Evolutionary conservation across 1,139 yeast species (phyloP).

Genomic region (Ogataea hybrid): DNA sequence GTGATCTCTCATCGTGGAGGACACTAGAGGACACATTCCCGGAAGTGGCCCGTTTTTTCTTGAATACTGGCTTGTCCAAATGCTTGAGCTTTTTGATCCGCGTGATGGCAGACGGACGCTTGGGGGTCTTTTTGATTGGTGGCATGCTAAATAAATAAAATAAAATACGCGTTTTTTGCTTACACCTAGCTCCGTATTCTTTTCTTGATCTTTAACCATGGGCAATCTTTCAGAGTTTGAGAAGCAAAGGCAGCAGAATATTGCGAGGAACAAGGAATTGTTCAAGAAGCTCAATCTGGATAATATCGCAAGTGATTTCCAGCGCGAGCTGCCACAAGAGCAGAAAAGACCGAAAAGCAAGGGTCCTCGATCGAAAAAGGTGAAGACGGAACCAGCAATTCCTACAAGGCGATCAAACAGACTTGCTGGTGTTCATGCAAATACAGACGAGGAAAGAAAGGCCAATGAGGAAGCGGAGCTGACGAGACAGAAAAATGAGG

Average conservation of each 20-base stretch:
- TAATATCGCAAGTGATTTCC: conserved; percentile 38
- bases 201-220: conserved; percentile 11
- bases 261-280: conserved; percentile 52
- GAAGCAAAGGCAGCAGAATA: conserved; percentile 61
- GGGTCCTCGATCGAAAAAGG: conserved; percentile 23
- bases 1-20: conserved; percentile 10
- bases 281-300: conserved; percentile 46
- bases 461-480: conserved; percentile 36
- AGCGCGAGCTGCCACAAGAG: conserved; percentile 17
- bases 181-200: conserved; percentile 5
- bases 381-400: conserved; percentile 30
- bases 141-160: background rate
- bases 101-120: conserved; percentile 26
- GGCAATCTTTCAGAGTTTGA: conserved; percentile 58
- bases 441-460: conserved; percentile 35
- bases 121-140: conserved; percentile 14
- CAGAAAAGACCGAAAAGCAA: conserved; percentile 15
- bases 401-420: conserved; percentile 67
- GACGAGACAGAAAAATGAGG: conserved; percentile 39
- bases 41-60: conserved; percentile 2
- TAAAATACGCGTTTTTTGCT: background rate
- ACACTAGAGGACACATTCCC: background rate
- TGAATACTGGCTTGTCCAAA: conserved; percentile 12
- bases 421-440: conserved; percentile 58
- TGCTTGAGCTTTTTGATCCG: conserved; percentile 22